Evolutionary conservation across 805 yeast species (phyloP), one percentile per base, ranked within the genome.

Genomic region (Jamesozyma jinghongensis): DNA sequence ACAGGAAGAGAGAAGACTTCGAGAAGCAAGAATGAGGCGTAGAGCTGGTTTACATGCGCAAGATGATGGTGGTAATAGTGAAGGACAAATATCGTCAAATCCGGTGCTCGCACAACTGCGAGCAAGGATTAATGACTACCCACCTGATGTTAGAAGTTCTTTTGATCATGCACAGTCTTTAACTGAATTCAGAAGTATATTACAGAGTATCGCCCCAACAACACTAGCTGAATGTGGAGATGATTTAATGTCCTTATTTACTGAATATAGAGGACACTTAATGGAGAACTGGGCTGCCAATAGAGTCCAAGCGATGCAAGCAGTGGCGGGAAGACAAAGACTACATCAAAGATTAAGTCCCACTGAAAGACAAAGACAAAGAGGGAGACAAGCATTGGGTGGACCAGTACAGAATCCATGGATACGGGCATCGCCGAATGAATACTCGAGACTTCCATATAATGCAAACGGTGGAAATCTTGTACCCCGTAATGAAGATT

Each of bases 131-230:
- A 40, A 46, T 18, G 28, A 38, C 2, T 51, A 46, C 28, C 52
- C 57, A 1, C 52, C 45, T 3, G 45, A 48, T 25, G 48, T 56
- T 5, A 41, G 51, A n/a, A 46, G 53, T 40, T 52, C 55, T 8
- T 56, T 56, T 34, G 48, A 44, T 28, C 53, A 50, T 35, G 55
- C 60, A 3, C 49, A 47, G 22, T 47, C 54, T 12, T 30, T 53
- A 17, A 46, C 47, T 25, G 57, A 54, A 30, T 56, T 56, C 32
- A 34, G 46, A 28, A 41, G 52, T 2, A 51, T 54, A 7, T 27
- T 56, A 30, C 48, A 51, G 35, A 44, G 32, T 14, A 39, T 43
- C 16, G 52, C 49, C n/a, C 56, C 59, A n/a, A 32, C 42, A 5
- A 48, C 47, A 14, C 45, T 49, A 31, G 46, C 46, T 34, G 52